These are phyloP conservation scores for Dissoconium aciculare DNA, from an alignment of 2,329 filamentous ascomycete genomes.

Conservation along the genomic window DNA sequence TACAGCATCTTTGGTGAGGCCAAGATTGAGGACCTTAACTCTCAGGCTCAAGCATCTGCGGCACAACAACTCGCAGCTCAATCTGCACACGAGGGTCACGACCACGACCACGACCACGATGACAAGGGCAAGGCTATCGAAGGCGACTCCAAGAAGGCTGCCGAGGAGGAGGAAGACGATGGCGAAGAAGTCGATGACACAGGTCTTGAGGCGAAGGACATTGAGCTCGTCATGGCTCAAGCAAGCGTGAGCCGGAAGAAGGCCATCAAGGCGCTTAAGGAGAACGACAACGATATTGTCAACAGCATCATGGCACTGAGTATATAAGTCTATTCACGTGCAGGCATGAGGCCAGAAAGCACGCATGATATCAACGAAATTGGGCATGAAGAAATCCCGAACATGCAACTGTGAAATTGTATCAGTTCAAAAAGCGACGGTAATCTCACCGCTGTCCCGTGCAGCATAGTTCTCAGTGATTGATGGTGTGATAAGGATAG, in stretches of 20 bases:
- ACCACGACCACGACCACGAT: slow-evolving; percentile 62
- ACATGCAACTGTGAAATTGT: too few relatives aligned
- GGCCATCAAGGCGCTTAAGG: slow-evolving; percentile 94
- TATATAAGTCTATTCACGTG: too few relatives aligned
- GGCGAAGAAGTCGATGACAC: slow-evolving; percentile 90
- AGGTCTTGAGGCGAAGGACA: slow-evolving; percentile 96
- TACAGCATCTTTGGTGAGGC: slow-evolving; percentile 95
- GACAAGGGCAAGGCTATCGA: slow-evolving; percentile 59
- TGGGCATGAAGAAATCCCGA: too few relatives aligned
- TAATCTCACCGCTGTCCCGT: too few relatives aligned
- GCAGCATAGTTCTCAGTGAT: too few relatives aligned
- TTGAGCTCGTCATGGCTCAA: slow-evolving; percentile 97
- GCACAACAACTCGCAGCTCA: slow-evolving; percentile 83
- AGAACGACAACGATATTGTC: slow-evolving; percentile 99
- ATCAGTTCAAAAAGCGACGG: too few relatives aligned
- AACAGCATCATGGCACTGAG: slow-evolving; percentile 98
- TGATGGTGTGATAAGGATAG: too few relatives aligned
- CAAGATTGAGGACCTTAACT: slow-evolving; percentile 99
- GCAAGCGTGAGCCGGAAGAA: slow-evolving; percentile 95
- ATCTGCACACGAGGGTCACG: slow-evolving; percentile 53
- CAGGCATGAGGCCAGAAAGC: too few relatives aligned
- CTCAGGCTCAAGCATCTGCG: slow-evolving; percentile 87
- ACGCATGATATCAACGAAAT: too few relatives aligned
- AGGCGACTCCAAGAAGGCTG: slow-evolving; percentile 42
- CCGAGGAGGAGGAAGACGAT: slow-evolving; percentile 68